These are phyloP conservation scores for Protomyces arabidopsidicola DNA, from an alignment of 1,139 yeast species.

Conservation along the genomic window DNA sequence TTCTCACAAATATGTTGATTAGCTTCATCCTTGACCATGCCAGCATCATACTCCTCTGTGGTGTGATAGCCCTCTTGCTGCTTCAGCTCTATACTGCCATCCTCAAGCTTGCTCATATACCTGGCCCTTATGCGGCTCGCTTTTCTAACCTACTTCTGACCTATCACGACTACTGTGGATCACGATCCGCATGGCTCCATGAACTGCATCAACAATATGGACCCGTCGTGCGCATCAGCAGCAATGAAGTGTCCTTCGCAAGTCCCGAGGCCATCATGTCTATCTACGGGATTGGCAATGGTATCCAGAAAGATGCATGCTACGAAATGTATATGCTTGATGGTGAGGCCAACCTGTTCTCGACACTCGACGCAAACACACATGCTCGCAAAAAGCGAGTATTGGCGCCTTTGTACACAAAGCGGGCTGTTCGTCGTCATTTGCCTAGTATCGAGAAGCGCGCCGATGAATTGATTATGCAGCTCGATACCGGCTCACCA, in stretches of 20 bases:
- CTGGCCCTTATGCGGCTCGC: no score
- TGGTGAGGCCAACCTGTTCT: conserved; percentile 56
- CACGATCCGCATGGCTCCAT: conserved; percentile 41
- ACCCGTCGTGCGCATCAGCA: conserved; percentile 56
- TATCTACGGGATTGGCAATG: conserved; percentile 48
- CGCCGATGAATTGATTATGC: conserved; percentile 37
- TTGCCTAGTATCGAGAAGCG: conserved; percentile 39
- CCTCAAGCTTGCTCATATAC: no score
- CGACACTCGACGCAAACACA: conserved; percentile 48
- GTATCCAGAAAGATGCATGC: conserved; percentile 57
- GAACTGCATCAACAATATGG: conserved; percentile 56
- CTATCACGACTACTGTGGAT: neutral
- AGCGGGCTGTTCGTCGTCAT: conserved; percentile 37
- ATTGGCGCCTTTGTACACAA: conserved; percentile 36
- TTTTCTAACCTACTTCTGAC: neutral
- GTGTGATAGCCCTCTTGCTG: no score
- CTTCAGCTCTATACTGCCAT: no score
- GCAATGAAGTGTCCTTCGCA: conserved; percentile 57
- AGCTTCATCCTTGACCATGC: no score
- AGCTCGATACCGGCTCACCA: no score
- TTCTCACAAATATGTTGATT: no score
- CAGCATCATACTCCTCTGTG: no score
- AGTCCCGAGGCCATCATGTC: conserved; percentile 53
- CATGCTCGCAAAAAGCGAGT: conserved; percentile 47
- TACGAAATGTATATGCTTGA: conserved; percentile 61